phyloP scores from a whole-genome alignment of 2,329 filamentous ascomycete species.

The Beauveria asiatica region DNA sequence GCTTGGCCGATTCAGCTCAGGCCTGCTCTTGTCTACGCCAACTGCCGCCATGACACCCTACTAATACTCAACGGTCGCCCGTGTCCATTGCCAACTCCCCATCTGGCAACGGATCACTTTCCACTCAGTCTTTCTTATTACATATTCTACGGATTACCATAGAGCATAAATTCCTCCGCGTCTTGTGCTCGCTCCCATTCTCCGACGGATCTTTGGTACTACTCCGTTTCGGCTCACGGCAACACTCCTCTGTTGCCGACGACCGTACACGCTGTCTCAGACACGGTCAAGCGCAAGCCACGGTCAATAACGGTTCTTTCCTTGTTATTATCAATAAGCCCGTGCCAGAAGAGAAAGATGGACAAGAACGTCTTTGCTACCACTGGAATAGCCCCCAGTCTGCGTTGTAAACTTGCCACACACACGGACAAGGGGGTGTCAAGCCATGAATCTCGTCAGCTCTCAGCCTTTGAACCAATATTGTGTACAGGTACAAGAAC shows the following conservation, averaged over 20 bases:
- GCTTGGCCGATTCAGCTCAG: neutral
- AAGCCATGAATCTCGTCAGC: neutral
- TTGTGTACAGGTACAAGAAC: neutral
- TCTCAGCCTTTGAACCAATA: neutral
- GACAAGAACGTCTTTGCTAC: neutral
- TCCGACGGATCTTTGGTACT: neutral
- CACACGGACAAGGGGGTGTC: neutral
- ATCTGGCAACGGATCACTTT: neutral
- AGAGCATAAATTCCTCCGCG: no score
- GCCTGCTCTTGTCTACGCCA: neutral
- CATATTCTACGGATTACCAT: no score
- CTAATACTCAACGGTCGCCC: neutral
- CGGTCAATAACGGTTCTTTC: neutral
- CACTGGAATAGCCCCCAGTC: neutral
- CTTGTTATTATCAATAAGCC: neutral
- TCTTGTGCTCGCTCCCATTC: neutral
- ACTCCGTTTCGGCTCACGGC: neutral
- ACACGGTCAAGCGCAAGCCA: neutral
- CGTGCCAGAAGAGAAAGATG: neutral
- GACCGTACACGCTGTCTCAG: slow-evolving; percentile 1
- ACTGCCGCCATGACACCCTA: neutral
- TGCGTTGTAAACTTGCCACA: neutral
- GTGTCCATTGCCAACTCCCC: neutral
- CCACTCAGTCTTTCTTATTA: no score
- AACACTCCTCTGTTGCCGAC: no score